Evolutionary conservation across 495 filamentous ascomycete genomes (phyloP).

Genomic region (Amphirosellinia nigrospora): DNA sequence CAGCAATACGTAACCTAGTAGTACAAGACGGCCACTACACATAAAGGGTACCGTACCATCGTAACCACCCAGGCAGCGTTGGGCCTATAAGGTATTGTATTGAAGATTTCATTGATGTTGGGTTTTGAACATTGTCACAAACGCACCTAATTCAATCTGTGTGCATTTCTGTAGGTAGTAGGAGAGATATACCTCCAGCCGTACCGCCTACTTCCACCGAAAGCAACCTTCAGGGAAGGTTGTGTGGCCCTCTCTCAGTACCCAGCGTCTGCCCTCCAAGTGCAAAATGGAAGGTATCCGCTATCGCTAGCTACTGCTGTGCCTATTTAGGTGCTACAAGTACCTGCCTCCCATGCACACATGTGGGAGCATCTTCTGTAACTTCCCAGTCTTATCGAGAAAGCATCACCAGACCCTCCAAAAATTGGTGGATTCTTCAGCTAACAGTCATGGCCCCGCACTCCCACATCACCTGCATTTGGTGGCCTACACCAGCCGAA

Average conservation of each 20-base stretch:
- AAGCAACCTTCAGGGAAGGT: background rate
- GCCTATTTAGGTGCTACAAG: background rate
- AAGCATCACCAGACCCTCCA: constrained; percentile 18
- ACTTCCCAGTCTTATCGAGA: background rate
- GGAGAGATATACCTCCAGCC: background rate
- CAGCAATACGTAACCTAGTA: background rate
- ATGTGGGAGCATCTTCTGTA: background rate
- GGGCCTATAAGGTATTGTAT: too few species aligned
- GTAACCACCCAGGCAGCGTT: too few species aligned
- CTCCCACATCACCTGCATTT: constrained; percentile 11
- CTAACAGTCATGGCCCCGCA: constrained; percentile 18
- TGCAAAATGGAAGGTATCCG: background rate
- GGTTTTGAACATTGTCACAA: too few species aligned
- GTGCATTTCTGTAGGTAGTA: background rate
- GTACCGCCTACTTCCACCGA: constrained; percentile 1
- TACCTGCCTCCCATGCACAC: background rate
- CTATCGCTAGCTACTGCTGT: constrained; percentile 1
- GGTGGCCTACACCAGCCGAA: background rate
- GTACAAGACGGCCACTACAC: too few species aligned
- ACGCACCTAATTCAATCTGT: background rate
- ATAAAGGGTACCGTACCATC: too few species aligned
- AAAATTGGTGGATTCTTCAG: background rate
- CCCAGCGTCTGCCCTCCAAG: too few species aligned
- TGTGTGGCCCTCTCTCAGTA: background rate
- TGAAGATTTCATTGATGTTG: background rate